Percentiles rank a stretch among this genome's conserved stretches.
phyloP scores from a whole-genome alignment of 371 early-diverging fungal genomes.

The Synchytrium microbalum region DNA sequence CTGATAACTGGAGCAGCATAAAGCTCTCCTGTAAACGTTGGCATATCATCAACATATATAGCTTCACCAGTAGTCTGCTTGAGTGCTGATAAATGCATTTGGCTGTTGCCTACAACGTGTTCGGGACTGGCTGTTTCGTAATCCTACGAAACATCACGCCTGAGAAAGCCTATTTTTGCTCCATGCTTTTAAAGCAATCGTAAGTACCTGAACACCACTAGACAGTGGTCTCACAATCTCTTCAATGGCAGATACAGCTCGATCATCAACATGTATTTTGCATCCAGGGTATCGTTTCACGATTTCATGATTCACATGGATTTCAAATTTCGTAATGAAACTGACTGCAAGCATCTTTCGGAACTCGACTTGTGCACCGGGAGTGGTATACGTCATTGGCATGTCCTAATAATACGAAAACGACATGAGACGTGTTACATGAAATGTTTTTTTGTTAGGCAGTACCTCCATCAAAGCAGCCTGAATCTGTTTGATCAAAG shows the following conservation, averaged over 20 bases:
- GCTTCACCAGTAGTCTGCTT: constrained; percentile 76
- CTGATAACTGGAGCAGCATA: constrained; percentile 56
- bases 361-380: constrained; percentile 73
- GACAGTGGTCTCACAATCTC: constrained; percentile 27
- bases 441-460: too few species aligned
- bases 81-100: constrained; percentile 60
- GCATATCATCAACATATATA: constrained; percentile 68
- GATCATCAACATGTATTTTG: neutral
- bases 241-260: constrained; percentile 18
- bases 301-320: constrained; percentile 33
- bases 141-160: constrained; percentile 12
- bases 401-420: constrained; percentile 36
- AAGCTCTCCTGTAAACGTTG: constrained; percentile 48
- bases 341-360: constrained; percentile 49
- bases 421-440: too few species aligned
- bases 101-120: constrained; percentile 49
- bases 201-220: constrained; percentile 18
- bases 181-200: too few species aligned
- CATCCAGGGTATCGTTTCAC: neutral
- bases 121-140: constrained; percentile 13
- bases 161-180: too few species aligned
- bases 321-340: constrained; percentile 63
- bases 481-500: neutral
- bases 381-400: constrained; percentile 47
- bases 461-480: constrained; percentile 9